Conservation (phyloP, 2,329 filamentous ascomycete genomes). For the Aspergillus pseudonomiae region DNA sequence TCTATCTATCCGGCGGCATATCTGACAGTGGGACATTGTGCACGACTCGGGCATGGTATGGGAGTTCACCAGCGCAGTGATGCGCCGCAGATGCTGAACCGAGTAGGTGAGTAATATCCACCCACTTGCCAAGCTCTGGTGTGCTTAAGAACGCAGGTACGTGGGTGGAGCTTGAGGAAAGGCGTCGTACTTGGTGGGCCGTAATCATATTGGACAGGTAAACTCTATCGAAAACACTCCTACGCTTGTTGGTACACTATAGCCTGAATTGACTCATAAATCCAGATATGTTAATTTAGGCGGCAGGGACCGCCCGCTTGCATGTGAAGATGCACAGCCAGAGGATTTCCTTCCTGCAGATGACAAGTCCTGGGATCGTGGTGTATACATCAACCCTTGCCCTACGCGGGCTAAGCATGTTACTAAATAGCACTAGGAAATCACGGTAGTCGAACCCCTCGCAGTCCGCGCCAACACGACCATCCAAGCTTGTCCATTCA, state of each 20-base stretch:
- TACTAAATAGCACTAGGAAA: not conserved
- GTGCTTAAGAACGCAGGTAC: not conserved
- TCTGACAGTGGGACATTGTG: slow-evolving; percentile 2
- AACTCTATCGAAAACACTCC: no score
- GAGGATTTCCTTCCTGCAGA: not conserved
- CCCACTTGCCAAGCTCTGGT: no score
- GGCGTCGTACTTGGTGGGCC: slow-evolving; percentile 1
- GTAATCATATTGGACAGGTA: not conserved
- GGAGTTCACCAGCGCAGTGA: not conserved
- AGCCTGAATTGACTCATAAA: not conserved
- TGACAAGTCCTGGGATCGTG: not conserved
- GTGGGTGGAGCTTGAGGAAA: slow-evolving; percentile 1
- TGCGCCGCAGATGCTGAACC: not conserved
- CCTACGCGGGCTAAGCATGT: not conserved
- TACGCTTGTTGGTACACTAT: not conserved
- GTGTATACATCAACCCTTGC: not conserved
- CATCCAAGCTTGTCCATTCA: not conserved
- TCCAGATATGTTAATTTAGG: not conserved
- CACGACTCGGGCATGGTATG: not conserved
- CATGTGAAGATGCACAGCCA: slow-evolving; percentile 3
- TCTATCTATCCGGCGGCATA: slow-evolving; percentile 2
- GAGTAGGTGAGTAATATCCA: not conserved
- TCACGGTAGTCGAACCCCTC: not conserved
- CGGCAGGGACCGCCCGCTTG: not conserved
- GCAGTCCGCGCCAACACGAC: slow-evolving; percentile 1